Evolutionary conservation across 2,329 filamentous ascomycete species (phyloP), one percentile per base, ranked within the genome.

Genomic region (Apiospora pterosperma): DNA sequence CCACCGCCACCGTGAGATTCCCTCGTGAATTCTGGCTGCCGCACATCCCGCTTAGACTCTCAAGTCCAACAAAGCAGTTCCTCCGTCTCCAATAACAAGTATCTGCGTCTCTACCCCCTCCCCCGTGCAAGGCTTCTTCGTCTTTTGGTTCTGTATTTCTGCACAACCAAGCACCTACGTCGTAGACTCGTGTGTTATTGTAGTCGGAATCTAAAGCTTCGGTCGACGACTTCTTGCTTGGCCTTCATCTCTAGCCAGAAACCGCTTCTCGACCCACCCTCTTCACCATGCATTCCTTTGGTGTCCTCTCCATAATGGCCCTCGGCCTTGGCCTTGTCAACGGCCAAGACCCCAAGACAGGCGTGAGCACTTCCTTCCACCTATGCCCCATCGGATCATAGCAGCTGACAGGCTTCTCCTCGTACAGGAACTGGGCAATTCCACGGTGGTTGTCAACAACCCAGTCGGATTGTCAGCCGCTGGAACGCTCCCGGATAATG

Each of bases 381-480:
- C 34, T 23, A 3, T 23, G 34, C 36, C 4, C 58, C 34, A 28
- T 19, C 11, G 23, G 36, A 23, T 38, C 28, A 2, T 34, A n/a
- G n/a, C n/a, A n/a, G 28, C 48, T 55, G 48, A 55, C 48, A 34
- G 6, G 6, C 25, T 31, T 19, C 16, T 34, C 14, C 48, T 21
- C 28, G 5, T 23, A 38, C 21, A 41, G 16, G 19, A 36, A 63
- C 75, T 81, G 19, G 80, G 79, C 62, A 80, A 87, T 69, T 88
- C 89, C 55, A 75, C 80, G 11, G 73, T 82, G 44, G 80, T 85
- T 21, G 76, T 73, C 19, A 79, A 84, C 76, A 92, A 92, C 77
- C 85, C 88, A 2, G 65, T 74, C 4, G 83, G 83, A 38, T 76
- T 80, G 34, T 74, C 79, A 36, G 91, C 87, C 77, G 77, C 81